Evolutionary conservation across 163 green algal genomes (phyloP).

Genomic region (Volvox carteri): DNA sequence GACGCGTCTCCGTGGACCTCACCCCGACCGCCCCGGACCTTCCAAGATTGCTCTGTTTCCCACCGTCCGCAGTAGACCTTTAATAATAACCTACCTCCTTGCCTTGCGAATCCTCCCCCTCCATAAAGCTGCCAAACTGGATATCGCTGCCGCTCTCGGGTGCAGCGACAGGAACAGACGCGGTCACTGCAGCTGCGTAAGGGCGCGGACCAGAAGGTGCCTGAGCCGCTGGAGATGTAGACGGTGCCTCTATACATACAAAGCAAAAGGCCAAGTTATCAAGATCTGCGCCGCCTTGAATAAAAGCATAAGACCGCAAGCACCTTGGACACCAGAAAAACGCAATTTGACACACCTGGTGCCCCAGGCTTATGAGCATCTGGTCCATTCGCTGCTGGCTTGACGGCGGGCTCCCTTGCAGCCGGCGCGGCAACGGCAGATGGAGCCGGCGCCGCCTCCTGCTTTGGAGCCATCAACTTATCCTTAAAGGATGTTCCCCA

Average conservation of each 20-base stretch:
- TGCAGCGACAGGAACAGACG: neutral
- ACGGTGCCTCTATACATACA: neutral
- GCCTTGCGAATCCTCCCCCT: conserved; percentile 36
- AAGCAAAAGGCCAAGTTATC: neutral
- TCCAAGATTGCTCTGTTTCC: neutral
- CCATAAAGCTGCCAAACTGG: conserved; percentile 53
- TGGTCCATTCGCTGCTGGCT: neutral
- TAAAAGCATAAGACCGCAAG: neutral
- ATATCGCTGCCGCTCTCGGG: conserved; percentile 39
- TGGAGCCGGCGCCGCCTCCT: conserved; percentile 18
- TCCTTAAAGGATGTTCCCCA: conserved; percentile 55
- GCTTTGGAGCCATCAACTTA: conserved; percentile 42
- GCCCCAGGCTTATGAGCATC: conserved; percentile 9
- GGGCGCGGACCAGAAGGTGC: conserved; percentile 5
- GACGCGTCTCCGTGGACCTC: neutral
- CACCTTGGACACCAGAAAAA: neutral
- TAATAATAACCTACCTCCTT: conserved; percentile 34
- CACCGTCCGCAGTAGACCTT: neutral
- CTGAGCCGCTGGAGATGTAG: neutral
- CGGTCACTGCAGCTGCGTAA: conserved; percentile 14
- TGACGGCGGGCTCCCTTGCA: conserved; percentile 28
- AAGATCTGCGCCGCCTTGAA: conserved; percentile 32
- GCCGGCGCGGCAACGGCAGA: neutral
- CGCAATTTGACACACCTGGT: neutral
- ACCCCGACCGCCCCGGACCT: neutral